Evolutionary conservation across 805 yeast species (phyloP), one percentile per base, ranked within the genome.

Genomic region (Lachancea meyersii): DNA sequence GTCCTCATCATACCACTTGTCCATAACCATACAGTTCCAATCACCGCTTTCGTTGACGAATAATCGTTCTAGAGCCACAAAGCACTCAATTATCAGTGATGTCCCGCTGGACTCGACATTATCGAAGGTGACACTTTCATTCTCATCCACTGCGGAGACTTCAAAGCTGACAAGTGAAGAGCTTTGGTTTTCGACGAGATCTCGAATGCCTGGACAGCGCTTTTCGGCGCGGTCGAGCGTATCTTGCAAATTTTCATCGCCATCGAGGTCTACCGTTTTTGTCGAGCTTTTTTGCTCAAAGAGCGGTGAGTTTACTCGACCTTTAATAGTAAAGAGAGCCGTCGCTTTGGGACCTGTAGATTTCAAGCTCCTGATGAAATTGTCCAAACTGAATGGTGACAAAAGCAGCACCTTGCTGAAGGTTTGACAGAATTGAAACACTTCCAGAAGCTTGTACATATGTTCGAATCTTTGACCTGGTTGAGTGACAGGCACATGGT

Each of bases 31-130:
- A 18, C 55, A 52, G 17, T 45, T 41, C 68, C 67, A 63, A 23
- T 61, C 58, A 6, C 66, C 66, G 13, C 50, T 47, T 35, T 58
- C 65, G 40, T 58, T 49, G 8, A 63, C 52, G 28, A 63, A 62
- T 18, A 63, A 46, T 5, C 65, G 52, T 27, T 62, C 42, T 21
- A 63, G 40, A 1, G 59, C 51, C n/a, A 51, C 48, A 35, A 61
- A 55, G 11, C 50, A 41, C 40, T 63, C 68, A 2, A 62, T 47
- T 1, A 60, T 17, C 22, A 62, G 38, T 6, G 51, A 53, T 6
- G 57, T 26, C 9, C 61, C 64, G 24, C 51, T 55, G 18, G 47
- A 40, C 26, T 55, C 51, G 5, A 52, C 40, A 22, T 54, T 52
- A 22, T 60, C 60, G n/a, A 60, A 21, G 1, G 44, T 17, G 5